Evolutionary conservation across 2,329 filamentous ascomycete species (phyloP).

Genomic region (Aspergillus melleus): DNA sequence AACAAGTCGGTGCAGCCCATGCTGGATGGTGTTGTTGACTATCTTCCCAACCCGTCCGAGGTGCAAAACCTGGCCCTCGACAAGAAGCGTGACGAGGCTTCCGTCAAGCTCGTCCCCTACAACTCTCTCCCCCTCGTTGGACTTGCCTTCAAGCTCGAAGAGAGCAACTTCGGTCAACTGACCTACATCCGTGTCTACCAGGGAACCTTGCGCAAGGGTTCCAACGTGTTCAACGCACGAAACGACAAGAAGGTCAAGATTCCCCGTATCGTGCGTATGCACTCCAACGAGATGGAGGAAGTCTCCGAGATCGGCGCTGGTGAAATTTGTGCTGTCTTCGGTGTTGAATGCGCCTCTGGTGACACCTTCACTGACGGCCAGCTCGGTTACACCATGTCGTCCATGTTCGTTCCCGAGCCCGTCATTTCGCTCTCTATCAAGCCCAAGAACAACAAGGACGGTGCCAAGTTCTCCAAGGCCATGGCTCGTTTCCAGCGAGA

Average conservation of each 20-base stretch:
- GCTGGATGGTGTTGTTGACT: constrained; percentile 95
- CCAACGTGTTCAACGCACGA: constrained; percentile 89
- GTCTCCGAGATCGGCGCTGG: constrained; percentile 88
- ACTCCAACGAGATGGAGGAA: constrained; percentile 99
- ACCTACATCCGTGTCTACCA: constrained; percentile 99
- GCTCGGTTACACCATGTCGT: constrained; percentile 92
- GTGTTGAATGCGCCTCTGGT: constrained; percentile 94
- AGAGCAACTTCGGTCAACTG: constrained; percentile 96
- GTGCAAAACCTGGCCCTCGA: constrained; percentile 89
- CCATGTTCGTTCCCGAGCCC: constrained; percentile 94
- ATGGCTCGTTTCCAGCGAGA: constrained; percentile 99
- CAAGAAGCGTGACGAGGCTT: constrained; percentile 71
- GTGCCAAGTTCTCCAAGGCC: constrained; percentile 93
- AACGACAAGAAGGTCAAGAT: constrained; percentile 96
- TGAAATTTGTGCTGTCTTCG: constrained; percentile 98
- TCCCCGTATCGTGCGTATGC: constrained; percentile 97
- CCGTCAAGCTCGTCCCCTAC: constrained; percentile 87
- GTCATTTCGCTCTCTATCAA: constrained; percentile 98
- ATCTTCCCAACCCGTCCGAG: constrained; percentile 86
- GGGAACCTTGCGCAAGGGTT: constrained; percentile 81
- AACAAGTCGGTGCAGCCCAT: constrained; percentile 96
- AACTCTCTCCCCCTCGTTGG: constrained; percentile 92
- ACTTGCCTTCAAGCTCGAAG: constrained; percentile 96
- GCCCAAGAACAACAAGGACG: constrained; percentile 89
- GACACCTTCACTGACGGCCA: constrained; percentile 97